Evolutionary conservation across 2,329 filamentous ascomycete species (phyloP), one percentile per base, ranked within the genome.

Genomic region (Macroventuria anomochaeta): DNA sequence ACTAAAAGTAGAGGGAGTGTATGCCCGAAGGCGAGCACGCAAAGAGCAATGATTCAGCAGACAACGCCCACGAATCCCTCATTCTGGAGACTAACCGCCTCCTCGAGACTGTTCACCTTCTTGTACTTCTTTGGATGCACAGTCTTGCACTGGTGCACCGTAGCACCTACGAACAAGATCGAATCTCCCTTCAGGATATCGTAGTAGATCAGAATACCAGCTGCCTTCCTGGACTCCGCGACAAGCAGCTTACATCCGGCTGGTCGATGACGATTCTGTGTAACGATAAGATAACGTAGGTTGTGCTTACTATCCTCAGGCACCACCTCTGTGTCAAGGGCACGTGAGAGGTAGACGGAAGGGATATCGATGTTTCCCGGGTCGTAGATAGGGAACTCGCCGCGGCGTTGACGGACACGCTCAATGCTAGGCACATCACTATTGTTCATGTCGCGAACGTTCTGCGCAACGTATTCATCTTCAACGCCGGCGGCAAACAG

Each of bases 181-280:
- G 60, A 63, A 17, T 64, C 57, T 3, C 64, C 64, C 31, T 34
- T 61, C 34, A 69, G 34, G 15, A 55, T 46, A 37, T 67, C 61
- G 36, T 65, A 65, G 43, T 59, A 67, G 10, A 65, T 61, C 5
- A 65, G 15, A 17, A 67, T 60, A 3, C 59, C 64, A 1, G 62
- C 64, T 4, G 66, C 66, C 48, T 65, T 66, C 12, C 66, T 50
- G n/a, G 59, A 61, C 46, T 65, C 66, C 6, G 58, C 62, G 15
- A 64, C 55, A n/a, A 66, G 10, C 46, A 67, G 32, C 34, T 67
- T 65, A 8, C 18, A 40, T 11, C 55, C 55, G 15, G 41, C 29
- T 5, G 40, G 46, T 10, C 48, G 37, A 18, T 29, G 25, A 11
- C 55, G 46, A 28, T 64, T 61, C 46, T 62, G 57, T 3, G 57